Evolutionary conservation across 352 stramenopile species (phyloP).

Genomic region (Halophytophthora polymorphica): DNA sequence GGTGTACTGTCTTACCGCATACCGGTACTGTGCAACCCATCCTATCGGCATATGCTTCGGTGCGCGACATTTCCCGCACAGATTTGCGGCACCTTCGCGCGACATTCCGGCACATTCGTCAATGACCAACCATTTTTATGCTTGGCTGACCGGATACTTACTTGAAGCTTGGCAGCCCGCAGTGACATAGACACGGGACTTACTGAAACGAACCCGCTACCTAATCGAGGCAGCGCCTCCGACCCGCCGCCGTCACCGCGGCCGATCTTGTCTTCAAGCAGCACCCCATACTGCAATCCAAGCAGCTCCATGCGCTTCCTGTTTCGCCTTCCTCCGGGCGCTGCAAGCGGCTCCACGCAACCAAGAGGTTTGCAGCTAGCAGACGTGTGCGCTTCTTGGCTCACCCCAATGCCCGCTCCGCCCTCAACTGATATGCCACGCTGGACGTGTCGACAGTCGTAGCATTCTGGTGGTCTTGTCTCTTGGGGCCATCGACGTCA

Average conservation of each 20-base stretch:
- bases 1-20: too few relatives aligned
- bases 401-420: too few relatives aligned
- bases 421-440: too few relatives aligned
- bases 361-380: too few relatives aligned
- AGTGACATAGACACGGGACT: not conserved
- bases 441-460: too few relatives aligned
- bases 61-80: too few relatives aligned
- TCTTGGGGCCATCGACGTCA: too few relatives aligned
- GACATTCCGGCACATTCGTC: not conserved
- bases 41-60: too few relatives aligned
- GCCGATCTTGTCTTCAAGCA: not conserved
- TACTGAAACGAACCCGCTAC: not conserved
- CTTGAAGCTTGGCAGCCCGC: not conserved
- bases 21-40: too few relatives aligned
- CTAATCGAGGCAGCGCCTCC: not conserved
- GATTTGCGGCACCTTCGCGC: not conserved
- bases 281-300: not conserved
- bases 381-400: too few relatives aligned
- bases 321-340: slow-evolving; percentile 14
- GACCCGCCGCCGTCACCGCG: not conserved
- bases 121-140: not conserved
- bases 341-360: too few relatives aligned
- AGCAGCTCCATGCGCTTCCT: not conserved
- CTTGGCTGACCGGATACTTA: not conserved
- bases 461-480: too few relatives aligned